Evolutionary conservation across 2,329 filamentous ascomycete genomes (phyloP).

Genomic region (Pseudogymnoascus sp.): DNA sequence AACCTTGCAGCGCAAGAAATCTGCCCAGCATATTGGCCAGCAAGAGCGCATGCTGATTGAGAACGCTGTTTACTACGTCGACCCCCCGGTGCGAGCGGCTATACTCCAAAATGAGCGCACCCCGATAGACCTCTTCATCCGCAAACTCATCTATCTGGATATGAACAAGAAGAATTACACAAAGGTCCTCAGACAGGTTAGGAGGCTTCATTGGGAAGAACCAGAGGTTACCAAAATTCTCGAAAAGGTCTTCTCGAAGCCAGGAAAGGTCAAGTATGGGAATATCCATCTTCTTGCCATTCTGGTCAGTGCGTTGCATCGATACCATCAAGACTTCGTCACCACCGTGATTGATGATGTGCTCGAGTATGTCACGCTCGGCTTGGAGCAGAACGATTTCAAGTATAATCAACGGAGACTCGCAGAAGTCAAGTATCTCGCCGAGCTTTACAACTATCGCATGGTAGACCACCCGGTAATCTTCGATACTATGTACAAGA

Average conservation of each 20-base stretch:
- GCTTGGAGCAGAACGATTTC: slow-evolving; percentile 93
- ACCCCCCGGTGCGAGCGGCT: slow-evolving; percentile 84
- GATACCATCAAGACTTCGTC: slow-evolving; percentile 86
- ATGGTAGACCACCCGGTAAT: slow-evolving; percentile 93
- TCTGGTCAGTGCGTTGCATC: slow-evolving; percentile 76
- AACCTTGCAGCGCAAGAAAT: slow-evolving; percentile 91
- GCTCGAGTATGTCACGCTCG: slow-evolving; percentile 77
- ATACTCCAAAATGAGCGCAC: slow-evolving; percentile 96
- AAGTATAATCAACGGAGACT: slow-evolving; percentile 92
- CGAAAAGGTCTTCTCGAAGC: slow-evolving; percentile 90
- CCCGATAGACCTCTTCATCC: slow-evolving; percentile 84
- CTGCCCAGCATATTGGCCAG: slow-evolving; percentile 87
- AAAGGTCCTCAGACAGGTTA: slow-evolving; percentile 87
- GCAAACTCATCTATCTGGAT: slow-evolving; percentile 86
- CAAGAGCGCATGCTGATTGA: slow-evolving; percentile 98
- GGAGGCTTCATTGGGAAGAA: slow-evolving; percentile 97
- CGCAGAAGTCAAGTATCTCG: slow-evolving; percentile 91
- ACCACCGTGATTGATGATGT: slow-evolving; percentile 88
- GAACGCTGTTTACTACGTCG: slow-evolving; percentile 96
- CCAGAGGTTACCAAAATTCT: slow-evolving; percentile 52
- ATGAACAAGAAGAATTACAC: slow-evolving; percentile 91
- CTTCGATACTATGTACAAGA: slow-evolving; percentile 90
- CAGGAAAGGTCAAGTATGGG: slow-evolving; percentile 94
- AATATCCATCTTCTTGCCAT: slow-evolving; percentile 92
- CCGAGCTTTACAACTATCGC: slow-evolving; percentile 94